These are phyloP conservation scores for Colletotrichum sp. DNA, from an alignment of 2,329 filamentous ascomycete species.

Conservation along the genomic window DNA sequence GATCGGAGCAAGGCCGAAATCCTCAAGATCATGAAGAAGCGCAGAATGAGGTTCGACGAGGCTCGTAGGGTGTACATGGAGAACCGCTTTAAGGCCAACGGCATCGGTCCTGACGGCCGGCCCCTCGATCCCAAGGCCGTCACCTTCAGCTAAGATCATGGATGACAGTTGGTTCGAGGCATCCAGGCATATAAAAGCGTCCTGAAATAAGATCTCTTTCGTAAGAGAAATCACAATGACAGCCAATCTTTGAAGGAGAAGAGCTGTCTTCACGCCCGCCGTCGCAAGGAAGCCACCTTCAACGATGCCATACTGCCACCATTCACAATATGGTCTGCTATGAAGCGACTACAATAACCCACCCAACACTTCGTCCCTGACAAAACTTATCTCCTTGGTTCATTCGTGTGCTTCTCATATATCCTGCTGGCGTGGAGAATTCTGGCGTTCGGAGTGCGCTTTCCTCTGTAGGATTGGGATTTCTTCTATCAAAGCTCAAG, in stretches of 20 bases:
- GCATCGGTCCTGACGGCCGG: constrained; percentile 85
- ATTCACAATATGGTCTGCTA: background rate
- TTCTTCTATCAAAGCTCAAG: background rate
- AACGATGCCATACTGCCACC: background rate
- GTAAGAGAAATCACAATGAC: background rate
- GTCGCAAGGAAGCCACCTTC: background rate
- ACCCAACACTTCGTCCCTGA: background rate
- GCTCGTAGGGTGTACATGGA: constrained; percentile 87
- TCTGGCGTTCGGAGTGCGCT: background rate
- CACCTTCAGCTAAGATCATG: constrained; percentile 71
- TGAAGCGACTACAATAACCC: background rate
- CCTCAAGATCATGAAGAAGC: constrained; percentile 87
- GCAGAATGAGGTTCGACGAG: constrained; percentile 86
- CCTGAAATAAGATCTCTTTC: background rate
- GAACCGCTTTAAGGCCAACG: constrained; percentile 82
- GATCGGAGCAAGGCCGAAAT: constrained; percentile 81
- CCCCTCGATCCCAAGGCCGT: constrained; percentile 96
- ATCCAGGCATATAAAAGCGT: background rate
- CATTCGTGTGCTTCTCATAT: background rate
- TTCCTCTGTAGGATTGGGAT: background rate
- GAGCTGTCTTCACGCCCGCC: background rate
- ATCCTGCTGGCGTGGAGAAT: background rate
- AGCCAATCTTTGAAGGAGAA: background rate
- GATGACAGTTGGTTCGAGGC: background rate
- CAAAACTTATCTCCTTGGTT: background rate